These are phyloP conservation scores for Xylariomycetidae sp. DNA, from an alignment of 2,329 filamentous ascomycete genomes.

Conservation along the genomic window DNA sequence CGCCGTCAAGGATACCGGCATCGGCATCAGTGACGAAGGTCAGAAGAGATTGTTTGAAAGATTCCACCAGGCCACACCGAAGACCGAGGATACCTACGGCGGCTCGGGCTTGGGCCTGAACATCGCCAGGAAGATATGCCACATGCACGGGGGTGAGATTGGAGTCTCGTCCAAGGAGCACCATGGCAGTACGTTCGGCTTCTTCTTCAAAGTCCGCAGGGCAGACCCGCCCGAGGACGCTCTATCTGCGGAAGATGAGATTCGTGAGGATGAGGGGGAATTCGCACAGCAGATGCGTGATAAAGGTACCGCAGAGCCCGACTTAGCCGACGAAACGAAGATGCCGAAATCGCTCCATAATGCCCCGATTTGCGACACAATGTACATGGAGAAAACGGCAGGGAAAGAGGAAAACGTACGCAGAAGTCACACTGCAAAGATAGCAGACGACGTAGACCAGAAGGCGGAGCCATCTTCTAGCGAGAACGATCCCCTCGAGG, in stretches of 20 bases:
- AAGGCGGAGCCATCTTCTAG: neutral
- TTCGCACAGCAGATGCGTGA: neutral
- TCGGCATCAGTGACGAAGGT: conserved; percentile 55
- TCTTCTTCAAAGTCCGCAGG: conserved; percentile 53
- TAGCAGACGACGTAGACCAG: no score
- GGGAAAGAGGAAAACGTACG: neutral
- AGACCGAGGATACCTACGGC: conserved; percentile 65
- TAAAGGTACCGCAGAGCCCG: neutral
- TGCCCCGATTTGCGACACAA: neutral
- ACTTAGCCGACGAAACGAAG: neutral
- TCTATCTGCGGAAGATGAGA: neutral
- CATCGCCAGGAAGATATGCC: conserved; percentile 66
- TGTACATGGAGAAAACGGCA: neutral
- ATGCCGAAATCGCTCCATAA: neutral
- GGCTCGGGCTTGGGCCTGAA: conserved; percentile 66
- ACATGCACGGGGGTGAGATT: conserved; percentile 70
- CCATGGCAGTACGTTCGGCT: conserved; percentile 65
- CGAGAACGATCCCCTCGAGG: neutral
- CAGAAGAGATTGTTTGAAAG: conserved; percentile 59
- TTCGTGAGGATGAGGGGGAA: no score
- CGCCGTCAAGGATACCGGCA: conserved; percentile 63
- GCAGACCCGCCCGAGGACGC: neutral
- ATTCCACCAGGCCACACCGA: conserved; percentile 60
- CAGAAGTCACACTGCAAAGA: neutral
- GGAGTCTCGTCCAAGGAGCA: conserved; percentile 61